Percentiles rank a stretch among this genome's conserved stretches.
Evolutionary conservation across 2,329 filamentous ascomycete species (phyloP).

Genomic region (Alternaria sp.): DNA sequence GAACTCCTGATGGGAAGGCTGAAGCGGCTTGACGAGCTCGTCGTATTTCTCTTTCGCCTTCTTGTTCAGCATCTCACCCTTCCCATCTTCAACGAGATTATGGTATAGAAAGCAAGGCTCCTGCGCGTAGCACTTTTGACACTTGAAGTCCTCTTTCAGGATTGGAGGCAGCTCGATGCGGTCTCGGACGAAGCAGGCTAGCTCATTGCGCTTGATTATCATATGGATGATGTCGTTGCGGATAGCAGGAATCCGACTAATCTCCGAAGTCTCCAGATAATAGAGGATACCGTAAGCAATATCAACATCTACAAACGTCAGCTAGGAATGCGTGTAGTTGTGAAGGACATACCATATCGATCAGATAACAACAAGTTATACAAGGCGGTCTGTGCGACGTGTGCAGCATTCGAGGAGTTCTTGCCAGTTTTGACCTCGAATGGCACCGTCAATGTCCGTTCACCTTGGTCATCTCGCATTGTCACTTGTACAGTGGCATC

Average conservation of each 20-base stretch:
- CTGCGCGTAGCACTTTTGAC: constrained; percentile 89
- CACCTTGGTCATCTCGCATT: constrained; percentile 74
- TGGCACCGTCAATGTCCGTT: constrained; percentile 80
- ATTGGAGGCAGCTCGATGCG: constrained; percentile 85
- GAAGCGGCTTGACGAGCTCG: constrained; percentile 81
- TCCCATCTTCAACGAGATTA: constrained; percentile 84
- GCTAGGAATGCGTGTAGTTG: neutral
- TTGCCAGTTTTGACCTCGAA: constrained; percentile 97
- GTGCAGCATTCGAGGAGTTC: constrained; percentile 77
- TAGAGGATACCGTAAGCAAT: constrained; percentile 91
- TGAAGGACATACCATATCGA: constrained; percentile 70
- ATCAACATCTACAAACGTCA: constrained; percentile 72
- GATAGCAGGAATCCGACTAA: constrained; percentile 83
- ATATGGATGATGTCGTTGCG: constrained; percentile 91
- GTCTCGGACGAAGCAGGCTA: constrained; percentile 86
- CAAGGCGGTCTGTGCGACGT: constrained; percentile 91
- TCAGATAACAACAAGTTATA: constrained; percentile 94
- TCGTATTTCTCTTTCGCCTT: constrained; percentile 83
- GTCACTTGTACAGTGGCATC: constrained; percentile 93
- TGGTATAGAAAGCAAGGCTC: constrained; percentile 93
- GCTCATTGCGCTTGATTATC: constrained; percentile 93
- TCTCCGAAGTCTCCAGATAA: constrained; percentile 91
- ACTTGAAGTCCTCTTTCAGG: constrained; percentile 82
- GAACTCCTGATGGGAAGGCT: constrained; percentile 77
- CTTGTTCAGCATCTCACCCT: constrained; percentile 82